phyloP scores from a whole-genome alignment of 495 filamentous ascomycete genomes.

The Friedmanniomyces simplex region DNA sequence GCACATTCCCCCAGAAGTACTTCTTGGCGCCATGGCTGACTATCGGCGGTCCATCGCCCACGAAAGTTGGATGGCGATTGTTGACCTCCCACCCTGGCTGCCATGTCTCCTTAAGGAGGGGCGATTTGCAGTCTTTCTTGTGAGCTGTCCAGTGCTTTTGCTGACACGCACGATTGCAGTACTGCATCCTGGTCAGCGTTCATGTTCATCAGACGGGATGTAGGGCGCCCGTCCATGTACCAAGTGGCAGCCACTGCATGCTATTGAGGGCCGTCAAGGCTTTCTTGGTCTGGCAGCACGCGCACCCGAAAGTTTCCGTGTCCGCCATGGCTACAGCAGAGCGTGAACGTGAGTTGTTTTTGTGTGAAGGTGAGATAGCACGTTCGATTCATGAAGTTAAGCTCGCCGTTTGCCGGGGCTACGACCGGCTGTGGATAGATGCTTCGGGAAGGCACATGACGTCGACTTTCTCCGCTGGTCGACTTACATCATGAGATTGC shows the following conservation, averaged over 20 bases:
- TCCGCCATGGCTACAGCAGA: not conserved
- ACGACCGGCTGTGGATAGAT: not conserved
- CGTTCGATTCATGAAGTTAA: too few species aligned
- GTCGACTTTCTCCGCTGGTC: too few species aligned
- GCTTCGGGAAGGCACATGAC: not conserved
- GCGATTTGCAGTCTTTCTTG: constrained; percentile 31
- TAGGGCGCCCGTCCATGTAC: constrained; percentile 8
- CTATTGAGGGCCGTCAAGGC: not conserved
- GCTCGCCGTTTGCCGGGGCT: not conserved
- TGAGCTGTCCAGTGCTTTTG: constrained; percentile 31
- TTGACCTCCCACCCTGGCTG: constrained; percentile 24
- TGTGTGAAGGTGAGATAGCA: too few species aligned
- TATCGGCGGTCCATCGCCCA: not conserved
- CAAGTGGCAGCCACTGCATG: constrained; percentile 11
- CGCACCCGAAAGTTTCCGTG: not conserved
- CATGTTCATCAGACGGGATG: not conserved
- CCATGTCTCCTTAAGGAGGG: constrained; percentile 25
- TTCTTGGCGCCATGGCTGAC: constrained; percentile 18
- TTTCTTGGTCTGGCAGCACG: not conserved
- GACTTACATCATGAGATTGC: too few species aligned
- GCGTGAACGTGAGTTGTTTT: too few species aligned
- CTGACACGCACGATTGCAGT: constrained; percentile 35
- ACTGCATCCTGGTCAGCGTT: constrained; percentile 20
- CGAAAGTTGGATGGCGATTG: constrained; percentile 26
- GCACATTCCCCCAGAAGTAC: constrained; percentile 36